phyloP scores from a whole-genome alignment of 1,284 basidiomycete species.

The Apiotrichum veenhuisii region DNA sequence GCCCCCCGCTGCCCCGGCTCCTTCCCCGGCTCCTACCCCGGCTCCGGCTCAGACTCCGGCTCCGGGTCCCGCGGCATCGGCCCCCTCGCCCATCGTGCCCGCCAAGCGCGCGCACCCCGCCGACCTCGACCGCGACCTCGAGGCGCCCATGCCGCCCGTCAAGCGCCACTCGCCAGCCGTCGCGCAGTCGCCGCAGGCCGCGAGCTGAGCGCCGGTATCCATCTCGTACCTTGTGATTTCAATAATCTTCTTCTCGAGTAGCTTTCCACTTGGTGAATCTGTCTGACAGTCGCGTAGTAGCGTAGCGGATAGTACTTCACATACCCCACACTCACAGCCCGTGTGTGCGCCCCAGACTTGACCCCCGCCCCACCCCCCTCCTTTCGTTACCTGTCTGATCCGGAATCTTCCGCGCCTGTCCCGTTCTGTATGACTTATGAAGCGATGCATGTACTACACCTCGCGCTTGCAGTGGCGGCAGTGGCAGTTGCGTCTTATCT shows the following conservation, averaged over 20 bases:
- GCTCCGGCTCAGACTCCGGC: background rate
- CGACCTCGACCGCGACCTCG: background rate
- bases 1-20: background rate
- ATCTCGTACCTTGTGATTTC: background rate
- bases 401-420: background rate
- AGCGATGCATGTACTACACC: conserved; percentile 6
- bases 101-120: background rate
- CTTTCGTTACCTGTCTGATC: background rate
- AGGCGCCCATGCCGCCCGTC: background rate
- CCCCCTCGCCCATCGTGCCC: background rate
- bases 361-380: background rate
- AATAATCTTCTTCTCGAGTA: background rate
- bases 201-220: background rate
- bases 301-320: too few species aligned
- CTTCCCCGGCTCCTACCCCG: background rate
- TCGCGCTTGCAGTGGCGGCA: background rate
- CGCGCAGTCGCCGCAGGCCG: background rate
- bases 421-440: conserved; percentile 2
- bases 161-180: background rate
- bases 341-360: too few species aligned
- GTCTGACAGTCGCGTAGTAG: too few species aligned
- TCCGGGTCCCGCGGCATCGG: background rate
- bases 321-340: too few species aligned
- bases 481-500: too few species aligned
- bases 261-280: too few species aligned